Conservation (phyloP, 495 filamentous ascomycete species). For the Daldinia bambusicola region DNA sequence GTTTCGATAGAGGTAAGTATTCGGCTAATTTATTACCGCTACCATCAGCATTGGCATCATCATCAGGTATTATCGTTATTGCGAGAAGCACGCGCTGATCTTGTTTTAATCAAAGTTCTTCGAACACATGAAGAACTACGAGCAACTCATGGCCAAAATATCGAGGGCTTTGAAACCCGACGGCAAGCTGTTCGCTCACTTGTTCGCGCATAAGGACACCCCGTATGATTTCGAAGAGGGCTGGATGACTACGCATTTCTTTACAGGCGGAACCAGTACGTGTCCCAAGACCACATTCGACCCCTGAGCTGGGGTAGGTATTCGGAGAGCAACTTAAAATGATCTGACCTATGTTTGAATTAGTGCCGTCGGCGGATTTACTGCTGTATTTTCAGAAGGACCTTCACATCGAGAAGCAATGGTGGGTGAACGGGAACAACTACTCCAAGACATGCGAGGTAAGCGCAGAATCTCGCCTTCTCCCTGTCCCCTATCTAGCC, state of each 20-base stretch:
- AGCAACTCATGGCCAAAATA: slow-evolving; percentile 69
- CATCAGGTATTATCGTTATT: background rate
- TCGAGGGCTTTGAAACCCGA: slow-evolving; percentile 63
- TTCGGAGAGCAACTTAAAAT: slow-evolving; percentile 6
- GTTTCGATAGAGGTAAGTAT: slow-evolving; percentile 65
- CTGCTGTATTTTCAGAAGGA: slow-evolving; percentile 73
- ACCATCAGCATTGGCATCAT: background rate
- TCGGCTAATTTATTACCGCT: background rate
- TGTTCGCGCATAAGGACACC: slow-evolving; percentile 68
- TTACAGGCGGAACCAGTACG: slow-evolving; percentile 71
- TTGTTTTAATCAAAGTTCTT: slow-evolving; percentile 60
- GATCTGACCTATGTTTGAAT: slow-evolving; percentile 4
- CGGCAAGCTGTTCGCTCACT: slow-evolving; percentile 73
- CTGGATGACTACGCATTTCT: slow-evolving; percentile 79
- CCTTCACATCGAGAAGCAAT: slow-evolving; percentile 65
- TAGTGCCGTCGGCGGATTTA: slow-evolving; percentile 70
- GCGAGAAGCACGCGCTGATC: background rate
- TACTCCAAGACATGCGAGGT: slow-evolving; percentile 75
- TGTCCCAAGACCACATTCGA: background rate
- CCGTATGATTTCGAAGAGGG: slow-evolving; percentile 74
- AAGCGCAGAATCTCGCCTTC: slow-evolving; percentile 28
- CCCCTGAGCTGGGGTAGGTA: no score
- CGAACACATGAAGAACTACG: slow-evolving; percentile 81
- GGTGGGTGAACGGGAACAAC: slow-evolving; percentile 72
- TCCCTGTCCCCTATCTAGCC: no score